Conservation (phyloP, 768 basidiomycete genomes). For the Phanerochaete sordida region DNA sequence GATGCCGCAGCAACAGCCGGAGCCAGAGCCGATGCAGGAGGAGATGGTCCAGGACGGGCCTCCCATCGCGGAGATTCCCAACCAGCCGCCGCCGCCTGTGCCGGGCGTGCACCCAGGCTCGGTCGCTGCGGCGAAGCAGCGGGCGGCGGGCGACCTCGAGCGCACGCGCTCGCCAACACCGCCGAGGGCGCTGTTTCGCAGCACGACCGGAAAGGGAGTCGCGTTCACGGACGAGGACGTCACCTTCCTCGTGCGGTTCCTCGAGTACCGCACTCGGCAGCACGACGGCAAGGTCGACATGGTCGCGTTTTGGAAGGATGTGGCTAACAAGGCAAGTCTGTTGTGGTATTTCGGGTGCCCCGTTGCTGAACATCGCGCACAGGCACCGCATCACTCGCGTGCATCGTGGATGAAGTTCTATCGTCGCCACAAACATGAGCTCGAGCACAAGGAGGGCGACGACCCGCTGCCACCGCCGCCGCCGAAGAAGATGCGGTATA, state of each 20-base stretch:
- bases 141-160: conserved; percentile 34
- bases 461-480: conserved; percentile 73
- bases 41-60: conserved; percentile 13
- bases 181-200: conserved; percentile 72
- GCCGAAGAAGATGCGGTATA: conserved; percentile 88
- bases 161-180: conserved; percentile 77
- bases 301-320: conserved; percentile 79
- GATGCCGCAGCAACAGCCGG: conserved; percentile 39
- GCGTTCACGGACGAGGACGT: conserved; percentile 86
- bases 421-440: conserved; percentile 83
- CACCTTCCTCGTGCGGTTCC: conserved; percentile 68
- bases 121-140: conserved; percentile 41
- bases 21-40: conserved; percentile 2
- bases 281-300: conserved; percentile 63
- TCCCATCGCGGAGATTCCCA: conserved; percentile 2
- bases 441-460: conserved; percentile 60
- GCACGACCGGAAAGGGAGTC: conserved; percentile 87
- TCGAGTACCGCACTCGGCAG: conserved; percentile 44
- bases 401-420: conserved; percentile 96
- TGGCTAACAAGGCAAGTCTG: conserved; percentile 55
- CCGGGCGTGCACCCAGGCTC: conserved; percentile 37
- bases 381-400: conserved; percentile 88
- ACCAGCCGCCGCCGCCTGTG: conserved; percentile 9
- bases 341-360: conserved; percentile 1
- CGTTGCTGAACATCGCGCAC: neutral